Evolutionary conservation across 495 filamentous ascomycete species (phyloP).

Genomic region (Neurospora sublineolata): DNA sequence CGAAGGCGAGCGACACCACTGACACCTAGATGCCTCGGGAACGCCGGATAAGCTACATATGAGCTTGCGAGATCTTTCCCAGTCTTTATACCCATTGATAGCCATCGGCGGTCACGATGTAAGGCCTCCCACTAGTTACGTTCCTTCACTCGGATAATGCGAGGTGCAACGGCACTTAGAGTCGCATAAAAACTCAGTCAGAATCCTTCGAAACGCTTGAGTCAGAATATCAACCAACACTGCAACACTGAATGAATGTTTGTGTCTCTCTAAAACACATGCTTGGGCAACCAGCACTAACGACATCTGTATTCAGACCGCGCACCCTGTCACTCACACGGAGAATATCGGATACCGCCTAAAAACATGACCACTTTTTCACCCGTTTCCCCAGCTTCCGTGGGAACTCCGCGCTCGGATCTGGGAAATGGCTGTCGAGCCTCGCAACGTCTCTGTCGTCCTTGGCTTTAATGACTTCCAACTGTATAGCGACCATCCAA

Average conservation of each 20-base stretch:
- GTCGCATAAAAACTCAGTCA: background rate
- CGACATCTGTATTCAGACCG: background rate
- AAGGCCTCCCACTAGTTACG: background rate
- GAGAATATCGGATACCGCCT: background rate
- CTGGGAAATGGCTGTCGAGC: background rate
- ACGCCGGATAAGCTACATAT: background rate
- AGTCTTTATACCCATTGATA: background rate
- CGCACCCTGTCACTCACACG: background rate
- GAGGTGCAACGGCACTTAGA: background rate
- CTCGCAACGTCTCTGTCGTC: background rate
- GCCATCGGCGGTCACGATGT: background rate
- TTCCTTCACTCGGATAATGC: background rate
- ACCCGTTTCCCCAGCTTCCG: background rate
- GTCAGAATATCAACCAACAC: background rate
- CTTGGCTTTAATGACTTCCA: background rate
- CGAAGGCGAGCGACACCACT: background rate
- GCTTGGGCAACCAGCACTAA: background rate
- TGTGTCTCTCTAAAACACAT: background rate
- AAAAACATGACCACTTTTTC: background rate
- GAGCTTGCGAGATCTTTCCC: background rate
- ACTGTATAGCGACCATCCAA: background rate
- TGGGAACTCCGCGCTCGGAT: background rate
- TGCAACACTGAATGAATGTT: background rate
- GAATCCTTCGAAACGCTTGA: background rate
- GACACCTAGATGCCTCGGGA: background rate